Evolutionary conservation across 768 basidiomycete species (phyloP).

Genomic region (Polyporus arcularius): DNA sequence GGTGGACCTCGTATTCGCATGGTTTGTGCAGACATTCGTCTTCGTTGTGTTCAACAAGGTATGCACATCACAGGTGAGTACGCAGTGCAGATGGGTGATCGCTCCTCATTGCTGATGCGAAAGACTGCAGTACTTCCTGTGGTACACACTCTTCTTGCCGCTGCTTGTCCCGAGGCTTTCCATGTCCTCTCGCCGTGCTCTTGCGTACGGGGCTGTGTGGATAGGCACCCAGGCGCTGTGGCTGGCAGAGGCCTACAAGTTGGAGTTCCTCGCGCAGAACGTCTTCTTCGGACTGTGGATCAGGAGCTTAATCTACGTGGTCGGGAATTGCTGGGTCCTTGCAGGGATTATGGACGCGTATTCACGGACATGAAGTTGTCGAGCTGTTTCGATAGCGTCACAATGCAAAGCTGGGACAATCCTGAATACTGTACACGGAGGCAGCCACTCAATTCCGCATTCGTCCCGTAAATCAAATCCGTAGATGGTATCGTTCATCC

Average conservation of each 20-base stretch:
- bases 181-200: constrained; percentile 45
- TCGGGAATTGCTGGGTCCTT: constrained; percentile 81
- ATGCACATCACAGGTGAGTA: constrained; percentile 88
- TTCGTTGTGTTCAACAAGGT: constrained; percentile 99
- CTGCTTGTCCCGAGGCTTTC: constrained; percentile 70
- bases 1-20: constrained; percentile 72
- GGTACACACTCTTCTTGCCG: constrained; percentile 91
- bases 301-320: constrained; percentile 71
- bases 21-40: constrained; percentile 87
- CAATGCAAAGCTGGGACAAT: constrained; percentile 1
- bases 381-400: constrained; percentile 7
- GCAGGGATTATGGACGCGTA: constrained; percentile 60
- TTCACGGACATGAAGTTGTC: not conserved
- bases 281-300: constrained; percentile 81
- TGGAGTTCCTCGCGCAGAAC: constrained; percentile 83
- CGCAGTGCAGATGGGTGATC: not conserved
- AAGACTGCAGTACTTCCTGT: constrained; percentile 84
- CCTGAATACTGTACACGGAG: not conserved
- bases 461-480: not conserved
- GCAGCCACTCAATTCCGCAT: not conserved
- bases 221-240: constrained; percentile 79
- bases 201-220: constrained; percentile 62
- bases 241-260: constrained; percentile 86
- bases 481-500: not conserved
- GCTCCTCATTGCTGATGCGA: not conserved